Evolutionary conservation across 1,139 yeast species (phyloP), one percentile per base, ranked within the genome.

Genomic region (Magnusiomyces paraingens): DNA sequence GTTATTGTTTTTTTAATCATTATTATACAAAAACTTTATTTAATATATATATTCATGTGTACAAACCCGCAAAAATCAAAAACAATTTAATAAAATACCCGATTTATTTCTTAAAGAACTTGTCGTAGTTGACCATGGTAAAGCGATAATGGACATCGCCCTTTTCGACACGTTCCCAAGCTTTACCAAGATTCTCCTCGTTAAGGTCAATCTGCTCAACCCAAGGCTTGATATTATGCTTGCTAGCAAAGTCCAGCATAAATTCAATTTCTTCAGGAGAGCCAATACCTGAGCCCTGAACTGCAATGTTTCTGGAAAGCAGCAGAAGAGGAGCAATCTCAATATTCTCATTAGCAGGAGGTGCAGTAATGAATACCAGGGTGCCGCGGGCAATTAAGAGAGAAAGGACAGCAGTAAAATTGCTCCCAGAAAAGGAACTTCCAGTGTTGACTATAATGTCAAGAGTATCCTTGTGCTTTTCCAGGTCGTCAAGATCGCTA

Each of bases 91-190:
- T n/a, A n/a, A n/a, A n/a, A n/a, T n/a, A n/a, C 32, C 32, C 32
- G 8, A 26, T 5, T 26, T 26, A 26, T 26, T 52, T 45, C 45
- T 52, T 53, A 42, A 59, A 57, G 40, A 51, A 62, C 65, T 79
- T 73, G 58, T 80, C 81, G 64, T 73, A 78, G 29, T 78, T 82
- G 53, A 80, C 77, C 62, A 84, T 71, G 10, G 83, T 83, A 63
- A 81, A 78, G 72, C 89, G 79, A 67, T 82, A 84, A 61, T 78
- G 77, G 55, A 81, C 84, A 58, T 82, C 83, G 62, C 83, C 82
- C 75, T 75, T 17, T n/a, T 49, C 32, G 5, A 26, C n/a, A n/a
- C 22, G 18, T 6, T 29, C 32, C 49, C 49, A 46, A 18, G 41
- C 39, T 5, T 20, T 36, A 6, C 29, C 21, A 2, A 49, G 35